Conservation (phyloP, 2,329 filamentous ascomycete genomes). For the Podosphaera aphanis region DNA sequence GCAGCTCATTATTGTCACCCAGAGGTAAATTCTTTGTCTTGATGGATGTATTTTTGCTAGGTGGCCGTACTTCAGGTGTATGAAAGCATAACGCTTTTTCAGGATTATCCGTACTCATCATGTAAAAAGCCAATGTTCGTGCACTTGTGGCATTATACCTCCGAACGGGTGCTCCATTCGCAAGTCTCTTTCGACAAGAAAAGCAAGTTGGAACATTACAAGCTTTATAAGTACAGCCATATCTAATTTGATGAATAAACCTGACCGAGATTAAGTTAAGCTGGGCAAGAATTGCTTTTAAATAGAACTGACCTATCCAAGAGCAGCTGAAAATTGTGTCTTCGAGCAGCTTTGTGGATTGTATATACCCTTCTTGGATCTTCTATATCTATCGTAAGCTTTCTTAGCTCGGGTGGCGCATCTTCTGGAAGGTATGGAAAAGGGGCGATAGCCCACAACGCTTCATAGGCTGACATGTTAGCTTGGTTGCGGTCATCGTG, state of each 20-base stretch:
- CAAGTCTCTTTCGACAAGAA: conserved; percentile 46
- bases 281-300: conserved; percentile 2
- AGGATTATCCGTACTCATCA: conserved; percentile 60
- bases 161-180: conserved; percentile 44
- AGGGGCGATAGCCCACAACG: conserved; percentile 36
- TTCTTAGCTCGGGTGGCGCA: conserved; percentile 32
- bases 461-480: conserved; percentile 22
- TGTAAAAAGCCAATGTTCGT: conserved; percentile 53
- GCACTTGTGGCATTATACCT: conserved; percentile 65
- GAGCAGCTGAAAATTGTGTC: conserved; percentile 40
- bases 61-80: conserved; percentile 5
- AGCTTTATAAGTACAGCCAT: conserved; percentile 45
- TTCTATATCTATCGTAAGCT: conserved; percentile 32
- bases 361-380: conserved; percentile 37
- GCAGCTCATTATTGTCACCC: neutral
- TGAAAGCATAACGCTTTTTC: conserved; percentile 41
- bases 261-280: conserved; percentile 23
- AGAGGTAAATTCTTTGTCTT: neutral
- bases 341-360: conserved; percentile 34
- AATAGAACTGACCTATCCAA: conserved; percentile 35
- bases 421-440: conserved; percentile 35
- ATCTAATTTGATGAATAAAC: conserved; percentile 59
- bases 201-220: conserved; percentile 64
- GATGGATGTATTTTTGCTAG: conserved; percentile 1
- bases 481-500: conserved; percentile 8